phyloP scores from a whole-genome alignment of 1,284 basidiomycete species.

The Leccinum angustisporum region DNA sequence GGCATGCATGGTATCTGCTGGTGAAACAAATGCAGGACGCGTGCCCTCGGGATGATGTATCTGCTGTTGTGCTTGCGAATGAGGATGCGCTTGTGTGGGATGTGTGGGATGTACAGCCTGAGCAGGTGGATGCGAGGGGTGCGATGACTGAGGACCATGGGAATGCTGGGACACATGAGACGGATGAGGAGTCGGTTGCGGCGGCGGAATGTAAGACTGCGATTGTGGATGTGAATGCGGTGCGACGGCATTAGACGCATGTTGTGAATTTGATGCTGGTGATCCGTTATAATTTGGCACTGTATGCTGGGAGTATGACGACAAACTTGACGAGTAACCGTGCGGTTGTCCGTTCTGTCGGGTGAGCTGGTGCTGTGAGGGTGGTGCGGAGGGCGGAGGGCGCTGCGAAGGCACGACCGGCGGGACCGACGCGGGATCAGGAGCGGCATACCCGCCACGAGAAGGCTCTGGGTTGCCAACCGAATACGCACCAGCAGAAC shows the following conservation, averaged over 20 bases:
- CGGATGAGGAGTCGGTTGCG: constrained; percentile 20
- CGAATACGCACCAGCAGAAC: constrained; percentile 21
- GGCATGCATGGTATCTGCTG: constrained; percentile 30
- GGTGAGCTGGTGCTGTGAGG: constrained; percentile 24
- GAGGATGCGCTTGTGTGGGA: constrained; percentile 20
- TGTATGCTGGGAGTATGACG: constrained; percentile 25
- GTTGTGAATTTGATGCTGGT: constrained; percentile 16
- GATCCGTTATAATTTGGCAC: constrained; percentile 18
- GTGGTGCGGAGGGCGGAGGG: constrained; percentile 8
- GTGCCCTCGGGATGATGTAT: constrained; percentile 28
- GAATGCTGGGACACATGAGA: constrained; percentile 21
- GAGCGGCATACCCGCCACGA: constrained; percentile 15
- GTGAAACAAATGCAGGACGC: constrained; percentile 30
- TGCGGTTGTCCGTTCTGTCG: constrained; percentile 25
- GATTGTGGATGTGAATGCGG: constrained; percentile 24
- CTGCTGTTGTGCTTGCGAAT: constrained; percentile 28
- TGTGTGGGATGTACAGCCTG: constrained; percentile 23
- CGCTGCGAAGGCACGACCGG: constrained; percentile 23
- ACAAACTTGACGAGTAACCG: constrained; percentile 17
- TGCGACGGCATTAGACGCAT: constrained; percentile 8
- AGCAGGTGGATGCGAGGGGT: constrained; percentile 8
- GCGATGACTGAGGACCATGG: constrained; percentile 11
- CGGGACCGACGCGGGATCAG: constrained; percentile 20
- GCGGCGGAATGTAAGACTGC: constrained; percentile 22
- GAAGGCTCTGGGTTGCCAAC: constrained; percentile 16